Base-by-base conservation (phyloP, 2,329 filamentous ascomycete species). In the Penicillium sp. region DNA sequence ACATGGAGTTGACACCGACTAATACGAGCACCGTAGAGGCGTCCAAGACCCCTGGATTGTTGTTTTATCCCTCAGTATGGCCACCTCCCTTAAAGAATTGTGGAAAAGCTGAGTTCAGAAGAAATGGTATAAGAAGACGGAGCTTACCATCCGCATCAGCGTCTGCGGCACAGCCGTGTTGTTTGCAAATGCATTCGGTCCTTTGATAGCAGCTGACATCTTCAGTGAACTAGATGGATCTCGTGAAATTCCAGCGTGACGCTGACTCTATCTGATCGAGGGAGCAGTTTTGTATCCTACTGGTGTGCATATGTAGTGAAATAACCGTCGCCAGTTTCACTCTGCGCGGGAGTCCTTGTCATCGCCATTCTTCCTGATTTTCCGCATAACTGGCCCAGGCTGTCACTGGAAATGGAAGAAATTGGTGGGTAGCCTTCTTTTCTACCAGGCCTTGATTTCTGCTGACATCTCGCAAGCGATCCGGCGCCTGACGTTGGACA, bases 111-210 rank as follows among this genome's bases (percentile, higher is more conserved):
- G 19, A 48, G 17, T 5, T 17, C 6, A 2, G 5, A 48, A 61
- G 7, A 81, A 79, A 64, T 85, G 83, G 82, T 86, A 85, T 65
- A 86, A 82, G 1, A 81, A 81, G 54, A 78, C 81, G 31, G 84
- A 86, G 63, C 70, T 86, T 31, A 80, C 79, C 2, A 77, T 83
- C 48, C 79, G 84, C 5, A 83, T 82, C 66, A 79, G 79, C 46
- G 79, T 85, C 31, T 80, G 85, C 60, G 85, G 84, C 67, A 81
- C 82, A 3, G 83, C 82, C 3, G 81, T 79, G 7, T 71, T 84
- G 11, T 73, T 85, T 26, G 79, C 79, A 55, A 81, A 73, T 58
- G 83, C 83, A 2, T 86, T 86, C 67, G 82, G 82, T 21, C 82
- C 81, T 21, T 75, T 86, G 31, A 84, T 86, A 53, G 83, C 82